Base-by-base conservation (phyloP, 2,329 filamentous ascomycete species). In the Diplodia intermedia region DNA sequence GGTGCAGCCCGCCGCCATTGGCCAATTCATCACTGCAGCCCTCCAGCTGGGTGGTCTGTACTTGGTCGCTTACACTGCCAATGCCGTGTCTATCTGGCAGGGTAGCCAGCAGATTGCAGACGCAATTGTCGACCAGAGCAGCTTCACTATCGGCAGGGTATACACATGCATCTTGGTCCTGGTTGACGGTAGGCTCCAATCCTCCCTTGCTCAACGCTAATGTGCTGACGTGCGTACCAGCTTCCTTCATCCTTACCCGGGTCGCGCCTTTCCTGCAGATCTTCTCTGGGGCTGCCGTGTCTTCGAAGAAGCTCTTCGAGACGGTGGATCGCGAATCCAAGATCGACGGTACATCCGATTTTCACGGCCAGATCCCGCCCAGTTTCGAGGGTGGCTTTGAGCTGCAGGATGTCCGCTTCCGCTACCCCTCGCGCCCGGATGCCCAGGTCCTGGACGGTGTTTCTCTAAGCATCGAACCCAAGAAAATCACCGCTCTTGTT, bases 361-460 rank as follows among this genome's bases (percentile, higher is more conserved):
- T 65, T 14, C 31, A 65, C 8, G 62, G 62, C 23, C 49, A 65
- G 33, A 47, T 54, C 14, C 50, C 38, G 5, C 14, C 36, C 20
- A 40, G 33, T 6, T 55, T 75, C 1, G 57, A 72, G 0, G 72
- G 71, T 9, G 66, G 38, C 15, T 71, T 82, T n/a, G 73, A 77
- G 31, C 77, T 82, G 56, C 73, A 72, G 14, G 71, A 81, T 61
- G 79, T 82, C 2, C 75, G 75, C 0, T 83, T 83, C 66, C 77
- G 75, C 1, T 83, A 82, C 61, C 77, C 79, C 4, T 80, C 80
- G 1, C 73, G 80, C 29, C 79, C 78, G 1, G 78, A 80, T 2
- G 75, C 76, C 54, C 73, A 72, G 5, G 80, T 82, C 1, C 71
- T 83, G 12, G 74, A 79, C 23, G 71, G 76, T 9, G 70, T 82